A percentile compares a stretch with the other conserved stretches of the same genome.
phyloP scores from a whole-genome alignment of 1,284 basidiomycete species.

The Pterulicium gracile region DNA sequence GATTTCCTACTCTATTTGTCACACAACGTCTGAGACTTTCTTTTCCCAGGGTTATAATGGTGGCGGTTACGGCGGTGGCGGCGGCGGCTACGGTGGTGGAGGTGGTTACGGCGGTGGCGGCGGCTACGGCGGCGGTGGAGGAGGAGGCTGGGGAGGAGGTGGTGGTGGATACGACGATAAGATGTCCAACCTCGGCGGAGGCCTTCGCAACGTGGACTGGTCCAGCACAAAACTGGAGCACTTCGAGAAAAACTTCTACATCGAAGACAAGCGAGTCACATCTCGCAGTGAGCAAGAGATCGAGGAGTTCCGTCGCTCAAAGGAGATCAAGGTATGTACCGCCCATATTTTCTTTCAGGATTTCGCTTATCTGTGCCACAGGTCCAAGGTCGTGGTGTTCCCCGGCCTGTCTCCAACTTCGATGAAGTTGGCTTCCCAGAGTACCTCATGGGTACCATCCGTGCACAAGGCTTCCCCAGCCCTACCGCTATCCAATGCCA shows the following conservation, averaged over 20 bases:
- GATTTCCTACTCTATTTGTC: neutral
- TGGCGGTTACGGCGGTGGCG: conserved; percentile 24
- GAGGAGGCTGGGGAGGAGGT: conserved; percentile 42
- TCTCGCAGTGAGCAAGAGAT: conserved; percentile 78
- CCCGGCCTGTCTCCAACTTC: conserved; percentile 85
- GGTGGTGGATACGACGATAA: conserved; percentile 59
- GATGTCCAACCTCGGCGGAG: conserved; percentile 79
- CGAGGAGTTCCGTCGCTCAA: conserved; percentile 72
- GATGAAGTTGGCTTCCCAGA: conserved; percentile 96
- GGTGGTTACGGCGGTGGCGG: conserved; percentile 19
- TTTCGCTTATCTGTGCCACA: conserved; percentile 20
- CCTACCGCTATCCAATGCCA: conserved; percentile 98
- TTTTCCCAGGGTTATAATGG: conserved; percentile 22
- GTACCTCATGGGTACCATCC: conserved; percentile 90
- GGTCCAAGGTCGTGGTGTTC: conserved; percentile 84
- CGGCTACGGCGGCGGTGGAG: conserved; percentile 29
- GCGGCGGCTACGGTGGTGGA: conserved; percentile 18
- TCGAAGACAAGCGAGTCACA: conserved; percentile 83
- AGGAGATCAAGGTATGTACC: conserved; percentile 77
- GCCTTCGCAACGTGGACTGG: conserved; percentile 86
- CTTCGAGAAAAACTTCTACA: conserved; percentile 97
- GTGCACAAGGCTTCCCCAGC: conserved; percentile 81
- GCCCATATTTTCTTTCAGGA: conserved; percentile 6
- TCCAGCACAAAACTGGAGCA: conserved; percentile 56
- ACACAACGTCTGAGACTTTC: conserved; percentile 8